Evolutionary conservation across 495 filamentous ascomycete genomes (phyloP), one percentile per base, ranked within the genome.

Genomic region (Xylaria telfairii): DNA sequence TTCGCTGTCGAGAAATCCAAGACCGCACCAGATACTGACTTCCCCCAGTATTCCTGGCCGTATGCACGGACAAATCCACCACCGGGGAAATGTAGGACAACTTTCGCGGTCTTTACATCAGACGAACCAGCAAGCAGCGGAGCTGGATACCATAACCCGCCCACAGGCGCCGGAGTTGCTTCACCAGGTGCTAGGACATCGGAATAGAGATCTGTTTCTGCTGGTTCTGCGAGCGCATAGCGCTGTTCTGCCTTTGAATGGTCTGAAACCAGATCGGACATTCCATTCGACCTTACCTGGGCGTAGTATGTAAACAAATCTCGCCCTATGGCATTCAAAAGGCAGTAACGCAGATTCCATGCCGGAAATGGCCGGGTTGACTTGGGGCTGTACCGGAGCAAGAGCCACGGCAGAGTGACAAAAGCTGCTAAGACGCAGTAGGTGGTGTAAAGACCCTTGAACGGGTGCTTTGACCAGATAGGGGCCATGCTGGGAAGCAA

Each of bases 1-100:
- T 61, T 65, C 4, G 66, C 62, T 10, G 12, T 53, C 66, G 24
- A 7, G 34, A 1, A 30, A 32, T 4, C n/a, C n/a, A n/a, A n/a
- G n/a, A n/a, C n/a, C n/a, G n/a, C n/a, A n/a, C n/a, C n/a, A n/a
- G n/a, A n/a, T n/a, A n/a, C n/a, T n/a, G n/a, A n/a, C n/a, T n/a
- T n/a, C n/a, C n/a, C n/a, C n/a, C n/a, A n/a, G n/a, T n/a, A n/a
- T n/a, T 67, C 54, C 17, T 44, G 30, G 2, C 51, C 71, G n/a
- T 21, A 73, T 1, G 65, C 71, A 0, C 70, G 69, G 3, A 76
- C 74, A 26, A 76, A 76, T 0, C 59, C 74, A 13, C 74, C 71
- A 30, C 71, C 69, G 15, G 74, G 49, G 34, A 76, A 68, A 17
- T 73, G 66, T 0, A 76, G 47, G 6, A 71, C 59, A 0, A 76